These are phyloP conservation scores for Trichoderma aggressivum DNA, from an alignment of 2,329 filamentous ascomycete species.

Conservation along the genomic window DNA sequence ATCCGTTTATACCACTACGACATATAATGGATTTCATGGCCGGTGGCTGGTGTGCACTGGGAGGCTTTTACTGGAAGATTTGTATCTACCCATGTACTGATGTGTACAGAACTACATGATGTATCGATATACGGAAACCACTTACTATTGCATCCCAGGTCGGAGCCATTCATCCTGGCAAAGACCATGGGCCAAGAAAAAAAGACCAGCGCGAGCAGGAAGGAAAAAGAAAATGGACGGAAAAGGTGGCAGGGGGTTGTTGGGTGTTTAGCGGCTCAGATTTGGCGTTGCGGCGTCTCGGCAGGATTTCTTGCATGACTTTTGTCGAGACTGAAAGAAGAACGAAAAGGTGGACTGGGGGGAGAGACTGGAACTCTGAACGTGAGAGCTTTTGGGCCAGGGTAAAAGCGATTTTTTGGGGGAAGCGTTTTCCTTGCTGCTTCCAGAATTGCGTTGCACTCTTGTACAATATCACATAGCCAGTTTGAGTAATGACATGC, in stretches of 20 bases:
- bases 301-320: constrained; percentile 22
- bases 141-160: neutral
- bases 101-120: neutral
- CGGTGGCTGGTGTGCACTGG: neutral
- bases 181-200: constrained; percentile 14
- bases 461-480: constrained; percentile 19
- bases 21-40: neutral
- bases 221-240: neutral
- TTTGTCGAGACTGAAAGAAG: constrained; percentile 19
- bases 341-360: neutral
- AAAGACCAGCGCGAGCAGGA: constrained; percentile 21
- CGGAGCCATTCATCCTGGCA: neutral
- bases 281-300: constrained; percentile 31
- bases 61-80: neutral
- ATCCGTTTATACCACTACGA: neutral
- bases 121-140: neutral
- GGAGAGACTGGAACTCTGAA: neutral
- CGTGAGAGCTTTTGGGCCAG: neutral
- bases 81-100: neutral
- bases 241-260: constrained; percentile 17
- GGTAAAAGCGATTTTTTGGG: constrained; percentile 8
- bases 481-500: constrained; percentile 17
- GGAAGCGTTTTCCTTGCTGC: constrained; percentile 2
- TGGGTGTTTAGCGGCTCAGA: constrained; percentile 25
- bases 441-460: constrained; percentile 7